A percentile compares a stretch with the other conserved stretches of the same genome.
These are phyloP conservation scores for Daedalea quercina DNA, from an alignment of 768 basidiomycete genomes.

Conservation along the genomic window DNA sequence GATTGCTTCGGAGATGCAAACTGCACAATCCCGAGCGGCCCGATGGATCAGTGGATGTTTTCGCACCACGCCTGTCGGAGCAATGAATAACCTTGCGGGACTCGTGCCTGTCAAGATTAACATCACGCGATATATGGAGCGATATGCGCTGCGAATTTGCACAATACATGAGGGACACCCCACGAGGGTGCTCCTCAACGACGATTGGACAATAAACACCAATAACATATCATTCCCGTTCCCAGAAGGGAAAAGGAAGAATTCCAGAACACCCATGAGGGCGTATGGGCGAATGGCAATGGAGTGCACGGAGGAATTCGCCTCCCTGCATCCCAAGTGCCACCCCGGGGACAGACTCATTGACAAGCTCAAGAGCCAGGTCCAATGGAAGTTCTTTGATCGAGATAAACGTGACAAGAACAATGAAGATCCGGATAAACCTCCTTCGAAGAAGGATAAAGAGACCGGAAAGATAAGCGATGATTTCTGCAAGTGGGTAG, in stretches of 20 bases:
- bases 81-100: slow-evolving; percentile 13
- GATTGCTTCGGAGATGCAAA: slow-evolving; percentile 3
- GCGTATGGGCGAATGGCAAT: not conserved
- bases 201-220: not conserved
- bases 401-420: not conserved
- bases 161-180: not conserved
- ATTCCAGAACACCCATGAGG: not conserved
- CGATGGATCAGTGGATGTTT: slow-evolving; percentile 17
- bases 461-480: not conserved
- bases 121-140: not conserved
- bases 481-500: not conserved
- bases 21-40: slow-evolving; percentile 10
- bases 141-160: not conserved
- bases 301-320: not conserved
- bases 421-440: not conserved
- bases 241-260: not conserved
- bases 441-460: not conserved
- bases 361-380: too few species aligned
- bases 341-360: too few species aligned
- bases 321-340: not conserved
- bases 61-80: slow-evolving; percentile 12
- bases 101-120: slow-evolving; percentile 10
- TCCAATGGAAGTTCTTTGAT: not conserved
- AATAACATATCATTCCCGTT: not conserved
- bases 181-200: not conserved